Base-by-base conservation (phyloP, 306 rosid species). In the Rosa lucieae region DNA sequence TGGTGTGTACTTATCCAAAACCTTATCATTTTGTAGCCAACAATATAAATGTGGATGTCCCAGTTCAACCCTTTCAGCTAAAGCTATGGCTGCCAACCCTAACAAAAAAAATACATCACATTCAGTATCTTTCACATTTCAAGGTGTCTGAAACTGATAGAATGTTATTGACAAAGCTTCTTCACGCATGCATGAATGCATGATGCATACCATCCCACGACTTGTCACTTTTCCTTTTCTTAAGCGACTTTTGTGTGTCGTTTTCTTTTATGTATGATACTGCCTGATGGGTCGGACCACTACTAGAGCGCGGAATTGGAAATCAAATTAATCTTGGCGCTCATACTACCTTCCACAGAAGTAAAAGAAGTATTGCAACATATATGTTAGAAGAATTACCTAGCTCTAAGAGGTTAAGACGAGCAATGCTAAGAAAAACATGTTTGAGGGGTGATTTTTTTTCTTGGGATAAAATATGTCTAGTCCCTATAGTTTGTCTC, bases 1-100 rank as follows among this genome's bases (percentile, higher is more conserved):
- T 8, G 14, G 68, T 62, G 44, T 35, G n/a, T 65, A 3, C 44
- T 15, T 70, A 75, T 67, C 80, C 78, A 53, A 42, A 81, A 82
- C 21, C 55, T 52, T 71, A 72, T 69, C 69, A 17, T n/a, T 32
- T 70, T 18, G 76, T 68, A 63, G 53, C 66, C 72, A 47, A 70
- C 56, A 44, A 58, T 55, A 56, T 49, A 72, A 48, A 82, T 52
- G 62, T n/a, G 65, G 10, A 65, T 37, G 68, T 40, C 62, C 14
- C 67, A 29, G 46, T 40, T 82, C 59, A 73, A 80, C 73, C 17
- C 40, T 18, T 55, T 76, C 21, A 13, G 58, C 79, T 72, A 44
- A 67, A 67, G 71, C 26, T 18, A 67, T 20, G 71, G 51, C 73
- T 61, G 74, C 42, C 43, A 72, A 49, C 67, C 73, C 40, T 62